These are phyloP conservation scores for Gossypium anomalum DNA, from an alignment of 345 rosid genomes.

Conservation along the genomic window DNA sequence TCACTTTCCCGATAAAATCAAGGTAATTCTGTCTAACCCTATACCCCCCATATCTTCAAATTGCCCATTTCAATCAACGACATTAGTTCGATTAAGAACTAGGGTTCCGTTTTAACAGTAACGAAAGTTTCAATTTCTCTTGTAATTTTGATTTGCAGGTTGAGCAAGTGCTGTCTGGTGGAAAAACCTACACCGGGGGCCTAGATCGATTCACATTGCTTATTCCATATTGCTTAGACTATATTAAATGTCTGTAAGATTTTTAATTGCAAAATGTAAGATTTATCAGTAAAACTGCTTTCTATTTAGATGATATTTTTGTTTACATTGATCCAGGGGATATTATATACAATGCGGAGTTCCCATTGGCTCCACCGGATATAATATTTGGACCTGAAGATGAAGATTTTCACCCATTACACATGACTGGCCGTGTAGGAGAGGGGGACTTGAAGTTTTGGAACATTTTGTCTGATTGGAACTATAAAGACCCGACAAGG, in stretches of 20 bases:
- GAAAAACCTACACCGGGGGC: conserved; percentile 44
- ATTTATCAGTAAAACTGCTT: background rate
- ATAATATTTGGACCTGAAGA: conserved; percentile 78
- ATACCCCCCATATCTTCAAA: background rate
- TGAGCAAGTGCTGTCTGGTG: conserved; percentile 80
- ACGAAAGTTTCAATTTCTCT: background rate
- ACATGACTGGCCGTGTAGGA: conserved; percentile 24
- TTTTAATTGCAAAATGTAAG: background rate
- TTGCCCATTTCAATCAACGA: background rate
- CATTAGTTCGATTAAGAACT: background rate
- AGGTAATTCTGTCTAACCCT: conserved; percentile 34
- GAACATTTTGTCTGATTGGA: conserved; percentile 61
- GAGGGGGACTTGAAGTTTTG: conserved; percentile 25
- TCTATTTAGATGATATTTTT: background rate
- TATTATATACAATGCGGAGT: conserved; percentile 75
- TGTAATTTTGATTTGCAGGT: conserved; percentile 41
- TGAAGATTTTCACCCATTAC: conserved; percentile 66
- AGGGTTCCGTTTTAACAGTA: conserved; percentile 17
- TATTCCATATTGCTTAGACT: conserved; percentile 82
- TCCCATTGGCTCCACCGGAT: conserved; percentile 69
- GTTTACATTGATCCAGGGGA: conserved; percentile 57
- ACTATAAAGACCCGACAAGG: conserved; percentile 54
- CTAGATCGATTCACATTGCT: conserved; percentile 87
- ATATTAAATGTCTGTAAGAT: conserved; percentile 63
- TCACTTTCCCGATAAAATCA: conserved; percentile 53